Conservation (phyloP, 306 rosid species). For the Elaeagnus macrophylla region DNA sequence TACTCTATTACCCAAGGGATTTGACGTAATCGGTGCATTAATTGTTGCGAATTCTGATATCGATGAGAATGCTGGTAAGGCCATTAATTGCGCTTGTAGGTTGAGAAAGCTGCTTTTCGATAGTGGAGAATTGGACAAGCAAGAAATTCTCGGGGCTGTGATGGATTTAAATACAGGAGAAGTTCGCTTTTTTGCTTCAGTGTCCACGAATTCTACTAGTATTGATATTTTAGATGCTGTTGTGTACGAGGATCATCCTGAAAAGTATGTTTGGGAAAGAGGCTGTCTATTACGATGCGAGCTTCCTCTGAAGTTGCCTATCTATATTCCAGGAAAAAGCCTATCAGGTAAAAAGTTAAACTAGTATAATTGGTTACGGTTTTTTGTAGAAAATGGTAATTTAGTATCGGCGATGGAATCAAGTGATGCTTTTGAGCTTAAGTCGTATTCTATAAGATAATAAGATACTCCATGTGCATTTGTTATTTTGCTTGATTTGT, state of each 20-base stretch:
- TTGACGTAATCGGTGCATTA: constrained; percentile 59
- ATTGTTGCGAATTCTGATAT: constrained; percentile 27
- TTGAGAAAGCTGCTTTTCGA: constrained; percentile 39
- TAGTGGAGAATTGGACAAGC: constrained; percentile 18
- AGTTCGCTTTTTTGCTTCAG: constrained; percentile 39
- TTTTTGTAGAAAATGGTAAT: neutral
- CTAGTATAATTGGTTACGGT: neutral
- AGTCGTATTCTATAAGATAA: no score
- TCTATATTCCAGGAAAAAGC: constrained; percentile 44
- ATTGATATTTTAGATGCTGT: constrained; percentile 33
- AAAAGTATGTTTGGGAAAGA: constrained; percentile 69
- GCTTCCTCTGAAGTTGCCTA: constrained; percentile 62
- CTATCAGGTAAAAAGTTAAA: constrained; percentile 38
- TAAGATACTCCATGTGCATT: no score
- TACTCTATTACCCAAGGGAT: constrained; percentile 54
- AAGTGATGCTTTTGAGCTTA: neutral
- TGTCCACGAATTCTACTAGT: constrained; percentile 19
- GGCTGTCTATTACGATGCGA: constrained; percentile 74
- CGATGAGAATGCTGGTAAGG: constrained; percentile 32
- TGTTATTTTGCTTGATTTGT: no score
- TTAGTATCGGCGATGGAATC: neutral
- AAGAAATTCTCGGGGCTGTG: constrained; percentile 52
- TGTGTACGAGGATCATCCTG: constrained; percentile 36
- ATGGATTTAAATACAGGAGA: constrained; percentile 28
- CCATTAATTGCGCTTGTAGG: constrained; percentile 33